These are phyloP conservation scores for Bolboschoenus planiculmis DNA, from an alignment of 176 grass and related monocot species.

Conservation along the genomic window DNA sequence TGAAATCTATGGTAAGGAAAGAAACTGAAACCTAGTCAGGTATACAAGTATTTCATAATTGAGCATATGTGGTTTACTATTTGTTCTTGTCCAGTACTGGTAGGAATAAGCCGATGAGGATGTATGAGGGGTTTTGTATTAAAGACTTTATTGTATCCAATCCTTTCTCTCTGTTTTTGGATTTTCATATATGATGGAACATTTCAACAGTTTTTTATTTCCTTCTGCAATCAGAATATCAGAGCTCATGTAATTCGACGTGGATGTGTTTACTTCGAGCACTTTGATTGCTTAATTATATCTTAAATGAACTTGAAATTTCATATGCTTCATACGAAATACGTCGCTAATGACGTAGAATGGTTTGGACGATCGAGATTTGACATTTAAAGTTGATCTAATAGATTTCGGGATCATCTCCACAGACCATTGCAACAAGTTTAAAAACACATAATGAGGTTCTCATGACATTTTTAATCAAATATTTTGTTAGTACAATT, in stretches of 20 bases:
- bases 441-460: neutral
- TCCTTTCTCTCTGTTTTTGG: neutral
- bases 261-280: neutral
- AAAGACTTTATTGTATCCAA: too few species aligned
- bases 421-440: neutral
- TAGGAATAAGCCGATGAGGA: neutral
- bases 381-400: neutral
- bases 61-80: neutral
- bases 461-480: too few species aligned
- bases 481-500: too few species aligned
- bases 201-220: neutral
- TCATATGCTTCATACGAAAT: neutral
- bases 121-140: too few species aligned
- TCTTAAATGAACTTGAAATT: neutral
- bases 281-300: neutral
- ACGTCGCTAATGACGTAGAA: neutral
- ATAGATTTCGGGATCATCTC: neutral
- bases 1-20: neutral
- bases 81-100: neutral
- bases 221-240: too few species aligned
- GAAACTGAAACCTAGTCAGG: neutral
- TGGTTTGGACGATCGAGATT: neutral
- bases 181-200: neutral
- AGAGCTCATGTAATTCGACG: neutral
- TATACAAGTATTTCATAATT: neutral